Conservation (phyloP, 2,329 filamentous ascomycete genomes). For the Penicillium sp. region DNA sequence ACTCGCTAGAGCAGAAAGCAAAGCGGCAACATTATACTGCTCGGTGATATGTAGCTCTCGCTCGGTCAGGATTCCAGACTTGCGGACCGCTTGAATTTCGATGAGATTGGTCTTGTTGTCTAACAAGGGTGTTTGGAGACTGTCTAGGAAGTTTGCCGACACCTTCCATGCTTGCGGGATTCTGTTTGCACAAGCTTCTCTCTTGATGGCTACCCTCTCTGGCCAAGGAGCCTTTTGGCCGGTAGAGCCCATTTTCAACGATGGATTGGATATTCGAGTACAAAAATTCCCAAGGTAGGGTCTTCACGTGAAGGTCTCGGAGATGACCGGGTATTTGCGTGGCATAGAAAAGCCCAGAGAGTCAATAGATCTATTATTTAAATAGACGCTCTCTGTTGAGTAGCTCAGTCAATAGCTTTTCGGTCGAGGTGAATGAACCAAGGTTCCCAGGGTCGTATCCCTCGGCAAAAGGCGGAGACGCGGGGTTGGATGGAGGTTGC, state of each 20-base stretch:
- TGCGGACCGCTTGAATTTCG: constrained; percentile 8
- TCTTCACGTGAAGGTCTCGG: not conserved
- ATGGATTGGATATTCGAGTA: not conserved
- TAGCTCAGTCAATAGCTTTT: not conserved
- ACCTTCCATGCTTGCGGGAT: constrained; percentile 20
- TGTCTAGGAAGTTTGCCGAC: constrained; percentile 6
- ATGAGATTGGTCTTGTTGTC: constrained; percentile 20
- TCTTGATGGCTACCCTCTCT: constrained; percentile 13
- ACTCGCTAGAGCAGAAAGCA: constrained; percentile 27
- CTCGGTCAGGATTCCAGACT: constrained; percentile 44
- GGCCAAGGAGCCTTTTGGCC: constrained; percentile 5
- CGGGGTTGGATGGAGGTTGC: not conserved
- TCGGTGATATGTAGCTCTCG: constrained; percentile 52
- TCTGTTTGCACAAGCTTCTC: constrained; percentile 10
- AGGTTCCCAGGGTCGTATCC: not conserved
- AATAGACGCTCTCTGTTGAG: not conserved
- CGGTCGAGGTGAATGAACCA: not conserved
- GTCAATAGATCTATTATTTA: not conserved
- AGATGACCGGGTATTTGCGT: not conserved
- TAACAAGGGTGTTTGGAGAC: constrained; percentile 9
- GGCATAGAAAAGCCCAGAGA: no score
- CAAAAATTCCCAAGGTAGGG: not conserved
- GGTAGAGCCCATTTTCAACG: constrained; percentile 1
- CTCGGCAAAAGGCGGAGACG: not conserved
- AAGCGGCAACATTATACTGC: constrained; percentile 35